Base-by-base conservation (phyloP, 2,329 filamentous ascomycete genomes). In the Diaporthe destruens region DNA sequence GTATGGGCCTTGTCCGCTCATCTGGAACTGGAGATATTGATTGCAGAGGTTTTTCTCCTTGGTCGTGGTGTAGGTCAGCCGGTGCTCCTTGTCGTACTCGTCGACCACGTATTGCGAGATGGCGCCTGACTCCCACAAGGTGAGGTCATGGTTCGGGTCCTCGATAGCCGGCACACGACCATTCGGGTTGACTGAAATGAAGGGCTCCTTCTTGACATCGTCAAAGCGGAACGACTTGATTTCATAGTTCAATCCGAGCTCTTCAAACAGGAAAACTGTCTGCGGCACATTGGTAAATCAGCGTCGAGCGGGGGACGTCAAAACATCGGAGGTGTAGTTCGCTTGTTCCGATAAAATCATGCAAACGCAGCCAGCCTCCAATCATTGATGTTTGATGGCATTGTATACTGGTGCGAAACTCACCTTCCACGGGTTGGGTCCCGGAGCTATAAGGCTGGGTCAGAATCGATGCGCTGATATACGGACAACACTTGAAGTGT, bases 11-110 rank as follows among this genome's bases (percentile, higher is more conserved):
- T 85, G 81, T 7, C 83, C 83, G 59, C 77, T 80, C 75, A 80
- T 82, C 76, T 86, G 84, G 76, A 85, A 87, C 71, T 82, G 77
- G 16, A 85, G 76, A 78, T 80, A 87, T n/a, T 75, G 72, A 3
- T 69, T 69, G 36, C 72, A 72, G 4, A 75, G 67, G 47, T 77
- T 69, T n/a, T 67, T 72, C 54, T 78, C 75, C n/a, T 74, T 71
- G 14, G 74, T 20, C 3, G 73, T 69, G 5, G 55, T 47, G 69
- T 76, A 79, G 75, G 6, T 74, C 65, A 4, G 75, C 72, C 12
- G 36, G 12, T 4, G 69, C 36, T 39, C 36, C 36, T 39, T 77
- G 49, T 80, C 78, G 67, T 80, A 80, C 34, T 74, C 47, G 20
- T 77, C 76, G 49, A 77, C 66, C 16, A 80, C 67, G 69, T 79